Evolutionary conservation across 768 basidiomycete genomes (phyloP).

Genomic region (Xerocomellus chrysenteron): DNA sequence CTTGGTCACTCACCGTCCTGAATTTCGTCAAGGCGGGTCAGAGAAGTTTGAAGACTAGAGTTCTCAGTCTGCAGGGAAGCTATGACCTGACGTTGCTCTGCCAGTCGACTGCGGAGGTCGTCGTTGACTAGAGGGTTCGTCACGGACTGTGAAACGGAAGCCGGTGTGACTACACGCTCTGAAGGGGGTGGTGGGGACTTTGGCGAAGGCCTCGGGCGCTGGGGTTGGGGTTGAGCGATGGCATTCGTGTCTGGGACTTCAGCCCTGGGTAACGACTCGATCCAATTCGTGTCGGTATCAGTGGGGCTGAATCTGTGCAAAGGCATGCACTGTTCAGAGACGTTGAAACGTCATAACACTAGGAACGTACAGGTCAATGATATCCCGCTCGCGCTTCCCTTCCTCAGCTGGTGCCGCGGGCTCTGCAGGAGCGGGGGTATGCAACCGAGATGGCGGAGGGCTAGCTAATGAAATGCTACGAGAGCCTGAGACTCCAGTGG

Average conservation of each 20-base stretch:
- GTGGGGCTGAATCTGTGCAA: slow-evolving; percentile 45
- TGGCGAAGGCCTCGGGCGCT: slow-evolving; percentile 18
- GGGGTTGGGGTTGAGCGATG: slow-evolving; percentile 34
- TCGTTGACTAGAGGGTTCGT: neutral
- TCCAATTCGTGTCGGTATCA: slow-evolving; percentile 51
- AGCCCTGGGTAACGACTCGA: slow-evolving; percentile 55
- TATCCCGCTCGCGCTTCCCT: slow-evolving; percentile 44
- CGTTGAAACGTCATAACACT: neutral
- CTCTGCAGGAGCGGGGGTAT: slow-evolving; percentile 53
- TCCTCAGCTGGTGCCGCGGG: slow-evolving; percentile 35
- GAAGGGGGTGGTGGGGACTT: slow-evolving; percentile 16
- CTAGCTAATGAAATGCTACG: slow-evolving; percentile 37
- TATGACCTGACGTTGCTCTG: slow-evolving; percentile 18
- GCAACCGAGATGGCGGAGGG: slow-evolving; percentile 47
- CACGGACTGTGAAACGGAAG: slow-evolving; percentile 3
- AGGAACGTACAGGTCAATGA: slow-evolving; percentile 63
- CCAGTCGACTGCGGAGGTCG: slow-evolving; percentile 14
- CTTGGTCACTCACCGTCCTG: slow-evolving; percentile 28
- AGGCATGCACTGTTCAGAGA: slow-evolving; percentile 6
- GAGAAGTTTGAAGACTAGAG: slow-evolving; percentile 25
- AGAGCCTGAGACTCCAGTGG: slow-evolving; percentile 34
- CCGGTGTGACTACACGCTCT: slow-evolving; percentile 9
- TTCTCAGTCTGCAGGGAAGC: slow-evolving; percentile 29
- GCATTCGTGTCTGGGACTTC: slow-evolving; percentile 29
- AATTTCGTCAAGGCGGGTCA: slow-evolving; percentile 29